phyloP scores from a whole-genome alignment of 2,329 filamentous ascomycete species.

The Ceratocystis albifundus region DNA sequence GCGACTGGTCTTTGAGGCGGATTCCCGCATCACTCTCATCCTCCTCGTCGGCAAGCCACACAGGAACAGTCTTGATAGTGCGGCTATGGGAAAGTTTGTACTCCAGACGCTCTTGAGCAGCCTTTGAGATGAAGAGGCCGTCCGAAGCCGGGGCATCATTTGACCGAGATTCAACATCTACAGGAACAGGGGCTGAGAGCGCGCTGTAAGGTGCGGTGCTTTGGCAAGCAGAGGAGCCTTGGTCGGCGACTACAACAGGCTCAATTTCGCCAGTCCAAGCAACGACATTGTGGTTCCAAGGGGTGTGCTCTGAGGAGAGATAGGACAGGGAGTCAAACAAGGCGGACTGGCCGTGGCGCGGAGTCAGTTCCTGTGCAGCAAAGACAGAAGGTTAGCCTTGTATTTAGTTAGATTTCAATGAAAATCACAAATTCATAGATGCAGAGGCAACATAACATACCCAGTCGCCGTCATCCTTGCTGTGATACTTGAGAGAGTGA shows the following conservation, averaged over 20 bases:
- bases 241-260: conserved; percentile 24
- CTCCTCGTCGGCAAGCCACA: conserved; percentile 74
- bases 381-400: conserved; percentile 7
- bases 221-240: conserved; percentile 13
- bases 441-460: conserved; percentile 36
- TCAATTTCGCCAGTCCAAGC: conserved; percentile 90
- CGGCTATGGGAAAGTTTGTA: conserved; percentile 59
- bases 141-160: conserved; percentile 51
- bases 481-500: conserved; percentile 45
- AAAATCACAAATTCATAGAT: not conserved
- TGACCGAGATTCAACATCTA: conserved; percentile 48
- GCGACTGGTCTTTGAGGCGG: conserved; percentile 64
- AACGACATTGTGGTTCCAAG: conserved; percentile 86
- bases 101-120: conserved; percentile 63
- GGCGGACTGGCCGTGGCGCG: conserved; percentile 76
- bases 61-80: conserved; percentile 68
- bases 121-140: conserved; percentile 56
- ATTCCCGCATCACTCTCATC: conserved; percentile 58
- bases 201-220: conserved; percentile 47
- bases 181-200: conserved; percentile 66
- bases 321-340: conserved; percentile 85
- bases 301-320: conserved; percentile 68
- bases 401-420: not conserved
- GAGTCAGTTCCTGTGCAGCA: conserved; percentile 51
- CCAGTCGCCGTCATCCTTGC: conserved; percentile 45